Percentiles rank a stretch among this genome's conserved stretches.
phyloP scores from a whole-genome alignment of 1,284 basidiomycete species.

The Flammula alnicola region DNA sequence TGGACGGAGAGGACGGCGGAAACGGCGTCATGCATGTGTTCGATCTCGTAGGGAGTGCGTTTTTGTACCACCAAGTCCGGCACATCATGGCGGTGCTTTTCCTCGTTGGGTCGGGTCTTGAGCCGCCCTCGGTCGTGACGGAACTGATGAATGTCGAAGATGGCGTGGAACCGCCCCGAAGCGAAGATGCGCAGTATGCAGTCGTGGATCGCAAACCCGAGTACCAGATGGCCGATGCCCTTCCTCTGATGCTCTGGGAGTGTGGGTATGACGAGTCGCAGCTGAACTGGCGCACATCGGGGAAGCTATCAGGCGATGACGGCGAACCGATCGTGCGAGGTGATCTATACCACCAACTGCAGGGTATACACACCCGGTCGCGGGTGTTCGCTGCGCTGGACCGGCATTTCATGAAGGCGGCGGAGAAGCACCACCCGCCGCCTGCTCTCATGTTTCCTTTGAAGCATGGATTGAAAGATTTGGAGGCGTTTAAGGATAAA shows the following conservation, averaged over 20 bases:
- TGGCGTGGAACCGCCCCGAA: conserved; percentile 37
- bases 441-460: conserved; percentile 30
- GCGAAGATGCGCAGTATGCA: conserved; percentile 42
- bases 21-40: conserved; percentile 69
- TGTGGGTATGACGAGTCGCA: conserved; percentile 78
- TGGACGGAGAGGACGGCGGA: conserved; percentile 26
- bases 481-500: conserved; percentile 15
- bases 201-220: conserved; percentile 78
- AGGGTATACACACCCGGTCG: conserved; percentile 59
- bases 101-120: conserved; percentile 85
- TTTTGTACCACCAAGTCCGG: conserved; percentile 96
- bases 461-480: conserved; percentile 21
- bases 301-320: conserved; percentile 37
- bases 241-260: conserved; percentile 93
- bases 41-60: conserved; percentile 88
- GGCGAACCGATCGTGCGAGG: conserved; percentile 35
- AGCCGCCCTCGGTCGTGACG: conserved; percentile 73
- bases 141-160: conserved; percentile 74
- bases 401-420: conserved; percentile 64
- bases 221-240: conserved; percentile 91
- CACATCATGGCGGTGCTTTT: conserved; percentile 95
- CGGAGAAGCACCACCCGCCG: conserved; percentile 49
- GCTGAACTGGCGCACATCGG: conserved; percentile 77
- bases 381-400: conserved; percentile 63
- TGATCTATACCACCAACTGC: conserved; percentile 62